Evolutionary conservation across 208 protist genomes (phyloP), one percentile per base, ranked within the genome.

Genomic region (Leishmania turanica): DNA sequence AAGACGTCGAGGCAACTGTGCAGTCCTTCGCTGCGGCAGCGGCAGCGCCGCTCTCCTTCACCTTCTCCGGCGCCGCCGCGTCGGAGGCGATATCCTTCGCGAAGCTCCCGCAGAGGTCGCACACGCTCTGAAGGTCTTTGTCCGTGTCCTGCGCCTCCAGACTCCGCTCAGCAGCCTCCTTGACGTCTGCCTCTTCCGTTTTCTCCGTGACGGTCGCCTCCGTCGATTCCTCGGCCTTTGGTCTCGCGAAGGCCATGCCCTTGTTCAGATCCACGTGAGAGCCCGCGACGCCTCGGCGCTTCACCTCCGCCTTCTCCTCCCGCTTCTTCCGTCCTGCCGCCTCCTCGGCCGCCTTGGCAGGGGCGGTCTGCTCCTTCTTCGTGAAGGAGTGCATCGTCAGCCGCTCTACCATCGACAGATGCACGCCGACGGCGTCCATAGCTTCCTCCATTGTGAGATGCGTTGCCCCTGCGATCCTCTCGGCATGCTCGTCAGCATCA

Each of bases 341-440:
- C 53, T 65, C 37, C 34, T 15, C 54, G 21, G 37, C 24, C 19
- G 40, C 37, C 40, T 19, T 47, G 74, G 53, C 5, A n/a, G 40
- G 17, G 1, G 27, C 74, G 47, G 37, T 3, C 42, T 73, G 69
- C 74, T 77, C 51, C 74, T 77, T 60, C 72, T 47, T 64, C 34
- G 51, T 11, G 40, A 77, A 77, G 37, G 74, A 49, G 11, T 51
- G 74, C 56, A 77, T 53, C 74, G 40, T 7, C 74, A 77, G 31
- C 27, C 74, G 74, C 77, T 82, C 82, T 9, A 82, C 31, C 31
- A 54, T 42, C 3, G 82, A 86, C 34, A 82, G 73, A 78, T 79
- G 71, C 77, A 85, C 49, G 13, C 71, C 81, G 0, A 56, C 53
- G 11, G 69, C 58, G 8, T 85, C 70, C 7, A 85, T 78, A 37